A percentile compares a stretch with the other conserved stretches of the same genome.
Evolutionary conservation across 2,329 filamentous ascomycete genomes (phyloP).

Genomic region (Claviceps sp.): DNA sequence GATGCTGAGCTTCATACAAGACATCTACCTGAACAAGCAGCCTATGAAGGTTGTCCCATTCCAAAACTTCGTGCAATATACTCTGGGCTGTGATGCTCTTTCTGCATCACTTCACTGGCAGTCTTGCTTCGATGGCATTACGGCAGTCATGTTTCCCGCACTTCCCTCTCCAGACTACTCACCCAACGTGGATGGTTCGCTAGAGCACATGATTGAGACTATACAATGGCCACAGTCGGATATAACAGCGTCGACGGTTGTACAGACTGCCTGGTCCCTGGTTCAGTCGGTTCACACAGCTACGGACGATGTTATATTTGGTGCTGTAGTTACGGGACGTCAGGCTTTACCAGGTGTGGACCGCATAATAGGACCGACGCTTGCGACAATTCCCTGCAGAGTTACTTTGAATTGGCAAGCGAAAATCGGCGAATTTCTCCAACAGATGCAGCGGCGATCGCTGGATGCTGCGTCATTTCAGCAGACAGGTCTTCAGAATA

Average conservation of each 20-base stretch:
- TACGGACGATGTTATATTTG: constrained; percentile 25
- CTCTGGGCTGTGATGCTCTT: background rate
- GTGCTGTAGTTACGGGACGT: constrained; percentile 28
- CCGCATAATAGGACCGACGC: constrained; percentile 15
- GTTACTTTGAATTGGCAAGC: constrained; percentile 18
- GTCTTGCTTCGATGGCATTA: background rate
- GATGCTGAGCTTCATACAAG: constrained; percentile 21
- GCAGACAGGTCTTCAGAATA: constrained; percentile 4
- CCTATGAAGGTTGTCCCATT: constrained; percentile 8
- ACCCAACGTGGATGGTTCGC: constrained; percentile 30
- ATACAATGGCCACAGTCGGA: constrained; percentile 8
- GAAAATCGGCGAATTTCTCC: constrained; percentile 5
- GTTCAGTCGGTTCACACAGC: constrained; percentile 34
- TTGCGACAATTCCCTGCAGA: constrained; percentile 29
- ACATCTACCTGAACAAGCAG: constrained; percentile 7
- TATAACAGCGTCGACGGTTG: constrained; percentile 10
- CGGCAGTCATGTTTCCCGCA: constrained; percentile 20
- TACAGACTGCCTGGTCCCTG: constrained; percentile 33
- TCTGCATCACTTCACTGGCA: background rate
- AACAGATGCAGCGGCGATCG: constrained; percentile 7
- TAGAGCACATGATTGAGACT: background rate
- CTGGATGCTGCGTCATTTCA: constrained; percentile 10
- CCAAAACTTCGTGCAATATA: constrained; percentile 19
- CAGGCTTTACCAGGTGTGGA: constrained; percentile 11
- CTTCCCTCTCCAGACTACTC: constrained; percentile 27